These are phyloP conservation scores for Epithemia pelagica DNA, from an alignment of 108 stramenopile genomes.

Conservation along the genomic window DNA sequence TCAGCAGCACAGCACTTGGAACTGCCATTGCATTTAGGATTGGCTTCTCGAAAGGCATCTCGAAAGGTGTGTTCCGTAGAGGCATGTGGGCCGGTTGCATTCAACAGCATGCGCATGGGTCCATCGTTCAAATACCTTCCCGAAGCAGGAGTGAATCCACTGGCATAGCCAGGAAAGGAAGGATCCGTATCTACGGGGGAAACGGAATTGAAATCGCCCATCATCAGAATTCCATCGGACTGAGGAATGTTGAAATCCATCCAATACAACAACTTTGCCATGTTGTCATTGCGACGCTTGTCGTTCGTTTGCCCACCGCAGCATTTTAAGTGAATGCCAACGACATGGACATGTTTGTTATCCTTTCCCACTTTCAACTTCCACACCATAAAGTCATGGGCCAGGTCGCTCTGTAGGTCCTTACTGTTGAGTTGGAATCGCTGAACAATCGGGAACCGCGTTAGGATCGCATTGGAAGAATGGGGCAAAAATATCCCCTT, in stretches of 20 bases:
- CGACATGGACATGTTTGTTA: not conserved
- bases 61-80: not conserved
- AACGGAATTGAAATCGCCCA: not conserved
- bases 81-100: not conserved
- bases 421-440: not conserved
- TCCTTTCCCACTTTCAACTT: not conserved
- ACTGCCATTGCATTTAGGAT: not conserved
- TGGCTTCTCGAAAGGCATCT: not conserved
- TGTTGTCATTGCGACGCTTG: not conserved
- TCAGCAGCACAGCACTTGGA: not conserved
- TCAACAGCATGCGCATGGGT: not conserved
- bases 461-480: not conserved
- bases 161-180: not conserved
- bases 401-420: not conserved
- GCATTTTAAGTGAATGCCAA: not conserved
- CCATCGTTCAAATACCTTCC: not conserved
- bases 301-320: not conserved
- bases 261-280: not conserved
- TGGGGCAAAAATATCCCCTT: not conserved
- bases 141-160: not conserved
- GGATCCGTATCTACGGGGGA: not conserved
- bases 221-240: not conserved
- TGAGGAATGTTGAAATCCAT: not conserved
- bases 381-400: not conserved
- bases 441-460: not conserved